These are phyloP conservation scores for Colletotrichum sp. DNA, from an alignment of 2,329 filamentous ascomycete species.

Conservation along the genomic window DNA sequence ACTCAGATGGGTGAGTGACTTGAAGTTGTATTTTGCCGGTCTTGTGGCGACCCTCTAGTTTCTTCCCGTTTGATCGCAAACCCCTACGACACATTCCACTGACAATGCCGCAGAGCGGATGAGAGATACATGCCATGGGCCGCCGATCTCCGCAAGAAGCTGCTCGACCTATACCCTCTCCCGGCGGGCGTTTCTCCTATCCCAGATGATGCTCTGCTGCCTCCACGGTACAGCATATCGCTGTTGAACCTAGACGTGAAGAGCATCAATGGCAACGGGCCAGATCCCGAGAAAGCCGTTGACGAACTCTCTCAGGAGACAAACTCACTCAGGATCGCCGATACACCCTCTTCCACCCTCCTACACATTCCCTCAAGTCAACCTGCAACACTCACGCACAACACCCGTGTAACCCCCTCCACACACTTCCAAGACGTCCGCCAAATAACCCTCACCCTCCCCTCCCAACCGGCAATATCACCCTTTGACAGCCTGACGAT, in stretches of 20 bases:
- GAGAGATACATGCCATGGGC: slow-evolving; percentile 83
- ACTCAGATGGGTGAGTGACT: slow-evolving; percentile 79
- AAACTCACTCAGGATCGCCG: not conserved
- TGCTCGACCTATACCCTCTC: slow-evolving; percentile 73
- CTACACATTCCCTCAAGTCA: slow-evolving; percentile 65
- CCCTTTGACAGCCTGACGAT: slow-evolving; percentile 85
- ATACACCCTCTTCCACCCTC: slow-evolving; percentile 25
- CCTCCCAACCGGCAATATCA: slow-evolving; percentile 39
- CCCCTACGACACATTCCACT: not conserved
- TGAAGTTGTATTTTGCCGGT: not conserved
- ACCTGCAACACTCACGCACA: slow-evolving; percentile 65
- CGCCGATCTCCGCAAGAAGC: slow-evolving; percentile 66
- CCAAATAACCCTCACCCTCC: slow-evolving; percentile 46
- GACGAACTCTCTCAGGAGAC: not conserved
- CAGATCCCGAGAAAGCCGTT: not conserved
- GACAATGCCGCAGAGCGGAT: slow-evolving; percentile 65
- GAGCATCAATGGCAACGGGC: not conserved
- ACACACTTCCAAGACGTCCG: slow-evolving; percentile 95
- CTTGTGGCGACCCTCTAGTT: not conserved
- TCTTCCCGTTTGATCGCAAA: not conserved
- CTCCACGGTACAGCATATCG: slow-evolving; percentile 73
- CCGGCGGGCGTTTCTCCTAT: slow-evolving; percentile 72
- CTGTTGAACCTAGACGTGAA: slow-evolving; percentile 28
- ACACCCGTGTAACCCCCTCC: slow-evolving; percentile 74
- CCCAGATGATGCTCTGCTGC: slow-evolving; percentile 74